These are phyloP conservation scores for Daldinia vernicosa DNA, from an alignment of 495 filamentous ascomycete species.

Conservation along the genomic window DNA sequence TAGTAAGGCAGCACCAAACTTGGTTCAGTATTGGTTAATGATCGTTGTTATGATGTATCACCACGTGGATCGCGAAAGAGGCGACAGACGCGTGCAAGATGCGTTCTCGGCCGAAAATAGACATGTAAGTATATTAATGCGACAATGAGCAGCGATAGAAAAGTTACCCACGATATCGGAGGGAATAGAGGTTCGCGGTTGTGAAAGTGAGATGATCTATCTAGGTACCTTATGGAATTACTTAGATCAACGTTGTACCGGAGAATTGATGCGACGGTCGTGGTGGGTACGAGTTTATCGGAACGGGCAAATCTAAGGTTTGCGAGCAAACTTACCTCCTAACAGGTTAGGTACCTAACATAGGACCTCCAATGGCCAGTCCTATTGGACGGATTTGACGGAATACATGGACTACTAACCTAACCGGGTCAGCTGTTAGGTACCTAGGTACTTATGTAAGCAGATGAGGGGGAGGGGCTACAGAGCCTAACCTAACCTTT, in stretches of 20 bases:
- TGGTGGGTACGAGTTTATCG: slow-evolving; percentile 10
- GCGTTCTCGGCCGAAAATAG: not conserved
- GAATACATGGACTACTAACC: not conserved
- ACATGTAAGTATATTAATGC: slow-evolving; percentile 6
- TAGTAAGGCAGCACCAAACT: slow-evolving; percentile 35
- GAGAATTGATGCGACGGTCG: slow-evolving; percentile 8
- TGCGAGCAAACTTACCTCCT: not conserved
- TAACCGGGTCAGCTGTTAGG: too few species aligned
- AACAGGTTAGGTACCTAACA: too few species aligned
- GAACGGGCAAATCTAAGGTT: not conserved
- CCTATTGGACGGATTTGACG: not conserved
- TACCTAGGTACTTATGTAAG: not conserved
- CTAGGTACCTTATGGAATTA: not conserved
- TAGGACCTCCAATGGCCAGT: not conserved
- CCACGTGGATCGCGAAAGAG: slow-evolving; percentile 20
- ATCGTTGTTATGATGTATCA: slow-evolving; percentile 31
- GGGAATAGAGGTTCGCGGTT: not conserved
- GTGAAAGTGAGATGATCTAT: slow-evolving; percentile 4
- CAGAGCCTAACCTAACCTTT: not conserved
- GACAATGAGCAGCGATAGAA: not conserved
- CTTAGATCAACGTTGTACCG: slow-evolving; percentile 27
- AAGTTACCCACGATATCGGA: not conserved
- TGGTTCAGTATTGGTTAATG: slow-evolving; percentile 22
- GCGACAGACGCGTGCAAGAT: slow-evolving; percentile 9
- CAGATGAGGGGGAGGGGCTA: not conserved